A percentile compares a stretch with the other conserved stretches of the same genome.
phyloP scores from a whole-genome alignment of 2,329 filamentous ascomycete species.

The Neurospora sp. region DNA sequence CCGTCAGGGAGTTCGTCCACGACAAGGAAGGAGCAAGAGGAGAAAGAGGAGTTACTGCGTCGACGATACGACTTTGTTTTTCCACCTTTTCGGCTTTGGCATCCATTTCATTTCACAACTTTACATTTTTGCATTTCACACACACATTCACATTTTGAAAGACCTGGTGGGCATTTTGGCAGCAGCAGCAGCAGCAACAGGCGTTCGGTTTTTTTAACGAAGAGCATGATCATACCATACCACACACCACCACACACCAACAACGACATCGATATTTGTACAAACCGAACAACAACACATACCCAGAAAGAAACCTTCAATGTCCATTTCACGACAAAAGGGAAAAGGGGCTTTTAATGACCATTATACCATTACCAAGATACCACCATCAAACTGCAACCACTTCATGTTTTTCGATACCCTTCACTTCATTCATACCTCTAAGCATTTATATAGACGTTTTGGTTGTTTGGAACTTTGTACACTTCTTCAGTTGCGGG shows the following conservation, averaged over 20 bases:
- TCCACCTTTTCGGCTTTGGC: neutral
- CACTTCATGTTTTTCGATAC: neutral
- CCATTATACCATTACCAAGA: no score
- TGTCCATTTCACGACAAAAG: no score
- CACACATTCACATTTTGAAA: neutral
- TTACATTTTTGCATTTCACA: neutral
- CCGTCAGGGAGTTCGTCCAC: neutral
- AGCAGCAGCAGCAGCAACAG: neutral
- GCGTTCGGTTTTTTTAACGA: neutral
- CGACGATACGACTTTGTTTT: neutral
- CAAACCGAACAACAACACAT: neutral
- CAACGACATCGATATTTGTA: neutral
- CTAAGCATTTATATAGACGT: neutral
- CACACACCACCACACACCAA: neutral
- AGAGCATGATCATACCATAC: neutral
- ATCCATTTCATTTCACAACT: neutral
- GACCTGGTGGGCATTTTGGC: neutral
- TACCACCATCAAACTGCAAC: no score
- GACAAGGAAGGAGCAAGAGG: neutral
- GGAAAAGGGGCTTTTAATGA: no score
- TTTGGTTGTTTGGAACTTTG: neutral
- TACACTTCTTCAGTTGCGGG: no score
- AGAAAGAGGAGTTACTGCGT: neutral
- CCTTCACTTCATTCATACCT: neutral
- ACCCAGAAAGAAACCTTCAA: neutral